Conservation (phyloP, 257 asterid genomes). For the Nicotiana tabacum region DNA sequence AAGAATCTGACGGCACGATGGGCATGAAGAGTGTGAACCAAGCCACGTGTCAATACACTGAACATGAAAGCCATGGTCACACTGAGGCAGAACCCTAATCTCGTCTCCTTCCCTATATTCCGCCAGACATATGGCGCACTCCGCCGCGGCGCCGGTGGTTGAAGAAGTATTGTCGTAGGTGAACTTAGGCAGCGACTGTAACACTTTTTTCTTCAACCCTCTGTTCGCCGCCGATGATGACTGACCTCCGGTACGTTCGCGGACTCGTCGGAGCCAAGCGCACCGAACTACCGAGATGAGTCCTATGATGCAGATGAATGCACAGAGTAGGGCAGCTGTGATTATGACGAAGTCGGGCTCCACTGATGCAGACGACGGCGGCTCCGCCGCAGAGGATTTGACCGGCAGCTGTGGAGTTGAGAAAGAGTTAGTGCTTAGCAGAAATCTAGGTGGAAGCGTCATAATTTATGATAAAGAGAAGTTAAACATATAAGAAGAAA, state of each 20-base stretch:
- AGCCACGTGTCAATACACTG: conserved; percentile 58
- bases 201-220: conserved; percentile 39
- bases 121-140: conserved; percentile 45
- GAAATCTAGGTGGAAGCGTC: conserved; percentile 20
- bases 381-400: conserved; percentile 16
- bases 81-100: conserved; percentile 49
- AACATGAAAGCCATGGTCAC: conserved; percentile 52
- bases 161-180: conserved; percentile 28
- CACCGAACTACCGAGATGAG: conserved; percentile 47
- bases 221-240: conserved; percentile 21
- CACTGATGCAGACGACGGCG: conserved; percentile 15
- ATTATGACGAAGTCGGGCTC: conserved; percentile 46
- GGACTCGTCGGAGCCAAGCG: conserved; percentile 45
- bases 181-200: conserved; percentile 46
- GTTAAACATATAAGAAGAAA: background rate
- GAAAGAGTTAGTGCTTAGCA: conserved; percentile 10
- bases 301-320: conserved; percentile 43
- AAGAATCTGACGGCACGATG: conserved; percentile 48
- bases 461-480: conserved; percentile 9
- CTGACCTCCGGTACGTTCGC: conserved; percentile 18
- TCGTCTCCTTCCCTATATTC: conserved; percentile 51
- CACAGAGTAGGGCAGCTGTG: conserved; percentile 48
- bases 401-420: conserved; percentile 9
- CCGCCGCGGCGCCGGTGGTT: conserved; percentile 14
- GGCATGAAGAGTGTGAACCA: conserved; percentile 58